Evolutionary conservation across 257 asterid genomes (phyloP), one percentile per base, ranked within the genome.

Genomic region (Fraxinus quadrangulata): DNA sequence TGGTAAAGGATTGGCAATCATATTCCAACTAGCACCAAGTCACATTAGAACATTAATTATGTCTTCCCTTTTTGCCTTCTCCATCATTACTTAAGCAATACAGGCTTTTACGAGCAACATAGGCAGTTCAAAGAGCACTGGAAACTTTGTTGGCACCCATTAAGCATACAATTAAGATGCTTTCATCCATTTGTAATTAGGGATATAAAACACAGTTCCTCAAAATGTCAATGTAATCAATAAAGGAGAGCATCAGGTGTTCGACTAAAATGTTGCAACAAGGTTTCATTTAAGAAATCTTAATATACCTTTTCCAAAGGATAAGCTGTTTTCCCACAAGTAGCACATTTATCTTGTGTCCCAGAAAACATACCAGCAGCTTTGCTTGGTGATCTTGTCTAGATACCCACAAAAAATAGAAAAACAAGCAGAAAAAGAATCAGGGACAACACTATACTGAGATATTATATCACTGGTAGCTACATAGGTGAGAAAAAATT

Each of bases 311-410:
- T 94, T 89, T 94, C 99, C 56, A 94, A 87, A 2, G 99, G 99
- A 76, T 94, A 94, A 47, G 97, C 99, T 16, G 97, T 94, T 88
- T 91, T 94, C 54, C 92, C 95, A 76, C 99, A 94, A 45, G 97
- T 89, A 33, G 99, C 97, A 84, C 99, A 94, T 84, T 94, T 94
- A 67, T 94, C 99, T 81, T 88, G 97, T 14, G 97, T 94, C 82
- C 98, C 98, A 36, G 98, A 92, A 85, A 94, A 94, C 98, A 94
- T 94, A 72, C 97, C 82, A 39, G 97, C 97, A 81, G 96, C 96
- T 87, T 90, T 94, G 94, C 98, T 94, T 16, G 97, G 95, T 49
- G 97, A 92, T 77, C 89, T 90, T 49, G 97, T 89, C 98, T 94
- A 89, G 3, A 77, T 24, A 76, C 69, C 74, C 1, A 42, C 19